phyloP scores from a whole-genome alignment of 352 stramenopile genomes.

The Bremia lactucae region DNA sequence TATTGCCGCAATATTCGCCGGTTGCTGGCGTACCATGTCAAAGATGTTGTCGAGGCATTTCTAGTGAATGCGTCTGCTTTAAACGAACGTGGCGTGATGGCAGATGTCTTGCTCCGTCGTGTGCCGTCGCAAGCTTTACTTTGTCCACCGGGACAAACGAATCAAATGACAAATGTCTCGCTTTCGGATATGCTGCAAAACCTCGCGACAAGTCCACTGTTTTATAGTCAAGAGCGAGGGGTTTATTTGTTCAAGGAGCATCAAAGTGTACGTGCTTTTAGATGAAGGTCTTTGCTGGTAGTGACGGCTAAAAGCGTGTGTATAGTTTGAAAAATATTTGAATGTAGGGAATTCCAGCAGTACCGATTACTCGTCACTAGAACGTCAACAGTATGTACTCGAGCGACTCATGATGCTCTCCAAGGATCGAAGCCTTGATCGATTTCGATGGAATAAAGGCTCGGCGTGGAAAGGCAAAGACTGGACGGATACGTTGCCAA shows the following conservation, averaged over 20 bases:
- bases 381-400: slow-evolving; percentile 76
- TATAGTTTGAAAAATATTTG: slow-evolving; percentile 80
- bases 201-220: slow-evolving; percentile 54
- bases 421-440: slow-evolving; percentile 75
- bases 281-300: not conserved
- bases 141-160: slow-evolving; percentile 56
- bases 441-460: slow-evolving; percentile 77
- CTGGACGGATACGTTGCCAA: slow-evolving; percentile 66
- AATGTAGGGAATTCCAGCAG: slow-evolving; percentile 67
- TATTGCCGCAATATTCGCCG: slow-evolving; percentile 78
- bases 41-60: slow-evolving; percentile 76
- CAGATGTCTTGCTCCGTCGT: slow-evolving; percentile 62
- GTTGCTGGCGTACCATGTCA: slow-evolving; percentile 73
- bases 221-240: slow-evolving; percentile 62
- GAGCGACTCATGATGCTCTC: slow-evolving; percentile 80
- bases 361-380: slow-evolving; percentile 60
- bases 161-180: slow-evolving; percentile 77
- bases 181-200: slow-evolving; percentile 63
- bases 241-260: slow-evolving; percentile 78
- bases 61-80: slow-evolving; percentile 72
- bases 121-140: slow-evolving; percentile 63
- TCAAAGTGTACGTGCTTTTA: slow-evolving; percentile 43
- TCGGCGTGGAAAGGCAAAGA: slow-evolving; percentile 78
- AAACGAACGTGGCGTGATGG: slow-evolving; percentile 69
- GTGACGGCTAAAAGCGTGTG: too few species aligned